These are phyloP conservation scores for Colletotrichum higginsianum DNA, from an alignment of 2,329 filamentous ascomycete genomes.

Conservation along the genomic window DNA sequence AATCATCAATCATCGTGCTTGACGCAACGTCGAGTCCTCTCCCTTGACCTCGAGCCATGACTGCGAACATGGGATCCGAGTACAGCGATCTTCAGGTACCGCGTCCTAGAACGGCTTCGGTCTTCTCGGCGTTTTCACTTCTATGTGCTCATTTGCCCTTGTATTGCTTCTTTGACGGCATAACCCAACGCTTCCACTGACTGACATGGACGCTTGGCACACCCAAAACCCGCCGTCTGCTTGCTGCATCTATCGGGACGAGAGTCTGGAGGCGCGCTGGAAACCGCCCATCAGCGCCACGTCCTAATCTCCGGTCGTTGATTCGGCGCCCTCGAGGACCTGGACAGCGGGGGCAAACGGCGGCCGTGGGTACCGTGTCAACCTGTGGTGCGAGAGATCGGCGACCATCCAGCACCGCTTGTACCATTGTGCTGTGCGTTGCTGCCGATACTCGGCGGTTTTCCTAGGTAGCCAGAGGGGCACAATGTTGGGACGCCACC, in stretches of 20 bases:
- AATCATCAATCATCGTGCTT: background rate
- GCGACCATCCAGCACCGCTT: background rate
- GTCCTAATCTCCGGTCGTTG: background rate
- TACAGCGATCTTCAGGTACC: background rate
- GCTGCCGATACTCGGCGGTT: background rate
- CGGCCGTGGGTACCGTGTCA: background rate
- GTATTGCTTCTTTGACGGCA: background rate
- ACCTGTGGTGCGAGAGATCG: background rate
- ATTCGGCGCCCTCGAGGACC: background rate
- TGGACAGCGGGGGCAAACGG: background rate
- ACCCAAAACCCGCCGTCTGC: background rate
- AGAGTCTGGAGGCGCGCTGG: conserved; percentile 11
- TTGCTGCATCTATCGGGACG: conserved; percentile 2
- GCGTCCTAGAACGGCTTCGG: background rate
- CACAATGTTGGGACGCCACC: conserved; percentile 20
- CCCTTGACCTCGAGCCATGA: conserved; percentile 14
- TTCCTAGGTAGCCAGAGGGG: background rate
- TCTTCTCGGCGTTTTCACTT: background rate
- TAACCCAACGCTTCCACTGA: conserved; percentile 12
- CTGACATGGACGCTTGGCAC: conserved; percentile 2
- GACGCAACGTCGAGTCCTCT: background rate
- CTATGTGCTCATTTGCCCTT: background rate
- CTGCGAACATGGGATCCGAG: conserved; percentile 1
- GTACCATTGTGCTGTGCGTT: background rate
- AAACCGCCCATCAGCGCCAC: conserved; percentile 24